Evolutionary conservation across 768 basidiomycete genomes (phyloP).

Genomic region (Lentinus brumalis): DNA sequence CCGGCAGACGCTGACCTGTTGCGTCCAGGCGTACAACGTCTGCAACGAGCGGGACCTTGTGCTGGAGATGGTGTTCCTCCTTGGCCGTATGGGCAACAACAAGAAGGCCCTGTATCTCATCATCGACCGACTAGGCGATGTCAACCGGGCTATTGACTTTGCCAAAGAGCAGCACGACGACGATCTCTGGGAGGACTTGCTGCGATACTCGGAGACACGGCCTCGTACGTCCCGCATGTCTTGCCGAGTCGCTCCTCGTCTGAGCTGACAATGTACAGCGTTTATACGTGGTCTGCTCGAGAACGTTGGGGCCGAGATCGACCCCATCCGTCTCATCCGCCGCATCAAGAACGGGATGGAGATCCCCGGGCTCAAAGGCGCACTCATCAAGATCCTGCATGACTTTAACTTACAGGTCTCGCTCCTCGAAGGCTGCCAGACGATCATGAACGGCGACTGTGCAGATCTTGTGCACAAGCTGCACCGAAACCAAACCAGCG

Average conservation of each 20-base stretch:
- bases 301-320: conserved; percentile 95
- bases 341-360: conserved; percentile 96
- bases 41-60: conserved; percentile 88
- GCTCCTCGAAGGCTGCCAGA: conserved; percentile 88
- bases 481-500: conserved; percentile 75
- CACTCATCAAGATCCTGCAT: conserved; percentile 94
- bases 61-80: conserved; percentile 94
- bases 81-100: conserved; percentile 98
- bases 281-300: conserved; percentile 96
- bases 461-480: conserved; percentile 67
- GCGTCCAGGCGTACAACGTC: conserved; percentile 74
- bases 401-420: conserved; percentile 96
- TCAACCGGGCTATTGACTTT: conserved; percentile 94
- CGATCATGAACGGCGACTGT: conserved; percentile 83
- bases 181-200: conserved; percentile 96
- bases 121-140: conserved; percentile 92
- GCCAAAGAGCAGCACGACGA: conserved; percentile 96
- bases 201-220: conserved; percentile 91
- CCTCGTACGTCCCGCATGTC: conserved; percentile 52
- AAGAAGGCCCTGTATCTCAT: conserved; percentile 93
- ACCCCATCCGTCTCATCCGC: conserved; percentile 90
- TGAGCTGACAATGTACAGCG: conserved; percentile 43
- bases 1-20: neutral
- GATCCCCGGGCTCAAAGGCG: conserved; percentile 92
- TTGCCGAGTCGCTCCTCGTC: neutral